Base-by-base conservation (phyloP, 257 asterid species). In the Nicotiana knightiana region DNA sequence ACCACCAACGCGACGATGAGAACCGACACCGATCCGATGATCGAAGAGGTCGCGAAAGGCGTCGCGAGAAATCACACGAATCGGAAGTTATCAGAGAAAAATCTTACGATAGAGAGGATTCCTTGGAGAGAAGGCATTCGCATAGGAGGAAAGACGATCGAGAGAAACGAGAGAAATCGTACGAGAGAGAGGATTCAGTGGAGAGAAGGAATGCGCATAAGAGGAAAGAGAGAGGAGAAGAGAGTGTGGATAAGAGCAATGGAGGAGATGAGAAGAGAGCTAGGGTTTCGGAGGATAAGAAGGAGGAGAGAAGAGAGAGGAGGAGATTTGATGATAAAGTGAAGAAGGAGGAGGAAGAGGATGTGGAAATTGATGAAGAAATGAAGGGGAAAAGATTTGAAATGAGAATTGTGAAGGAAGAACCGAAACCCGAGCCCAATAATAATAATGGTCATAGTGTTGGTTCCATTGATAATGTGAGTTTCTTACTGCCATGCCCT, bases 151-250 rank as follows among this genome's bases (percentile, higher is more conserved):
- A 43, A 43, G 51, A 43, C n/a, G 81, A 81, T 58, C 15, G 81
- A 63, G 65, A 67, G 6, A 85, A 64, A 80, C 85, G 86, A 6
- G 89, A 86, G 84, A 82, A 77, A 68, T 85, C 87, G 21, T 70
- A 61, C 32, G 90, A 37, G 91, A 90, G 93, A 86, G 99, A 90
- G 86, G 92, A 83, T 48, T 92, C 91, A 5, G 85, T 82, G 58
- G 97, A 91, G 89, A 87, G 94, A 63, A 91, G 84, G 88, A 66
- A 80, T 35, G 67, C 13, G 17, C 68, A 48, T 53, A 92, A 88
- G 93, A 91, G 97, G 86, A 94, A 93, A 81, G 94, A 89, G 65
- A 89, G 95, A 82, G 92, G 83, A 54, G 97, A 89, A 58, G 97
- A 89, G 65, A 91, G 89, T 84, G 93, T 85, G 85, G 97, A 83